Conservation (phyloP, 2,329 filamentous ascomycete species). For the Monosporascus sp. region DNA sequence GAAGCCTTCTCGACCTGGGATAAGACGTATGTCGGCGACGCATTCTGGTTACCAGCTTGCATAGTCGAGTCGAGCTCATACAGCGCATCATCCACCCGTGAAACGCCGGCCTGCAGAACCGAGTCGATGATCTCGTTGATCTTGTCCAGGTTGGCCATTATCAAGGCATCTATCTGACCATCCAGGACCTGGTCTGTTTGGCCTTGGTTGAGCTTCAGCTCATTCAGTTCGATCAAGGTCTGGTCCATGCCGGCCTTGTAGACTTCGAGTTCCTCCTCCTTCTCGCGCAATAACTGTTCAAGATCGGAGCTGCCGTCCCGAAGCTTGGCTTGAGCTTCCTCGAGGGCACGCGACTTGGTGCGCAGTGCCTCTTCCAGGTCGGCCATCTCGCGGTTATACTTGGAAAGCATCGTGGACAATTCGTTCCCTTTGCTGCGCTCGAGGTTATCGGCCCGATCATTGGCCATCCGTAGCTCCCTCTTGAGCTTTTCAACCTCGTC, state of each 20-base stretch:
- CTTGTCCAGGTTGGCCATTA: constrained; percentile 81
- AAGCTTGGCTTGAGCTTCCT: constrained; percentile 74
- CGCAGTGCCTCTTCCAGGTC: constrained; percentile 90
- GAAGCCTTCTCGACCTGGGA: constrained; percentile 98
- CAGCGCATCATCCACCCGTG: constrained; percentile 90
- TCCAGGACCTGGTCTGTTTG: constrained; percentile 78
- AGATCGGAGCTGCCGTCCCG: constrained; percentile 80
- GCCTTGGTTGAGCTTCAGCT: constrained; percentile 70
- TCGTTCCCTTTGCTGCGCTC: constrained; percentile 93
- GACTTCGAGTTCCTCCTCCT: constrained; percentile 96
- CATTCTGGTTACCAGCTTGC: constrained; percentile 98
- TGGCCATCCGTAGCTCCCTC: constrained; percentile 85
- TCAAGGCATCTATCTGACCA: constrained; percentile 83
- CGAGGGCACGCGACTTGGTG: constrained; percentile 81
- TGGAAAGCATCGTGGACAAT: constrained; percentile 86
- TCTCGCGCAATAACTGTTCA: constrained; percentile 79
- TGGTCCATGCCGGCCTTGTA: constrained; percentile 99
- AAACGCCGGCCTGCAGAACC: constrained; percentile 85
- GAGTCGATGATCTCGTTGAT: constrained; percentile 98
- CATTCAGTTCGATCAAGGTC: constrained; percentile 85
- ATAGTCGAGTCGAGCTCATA: constrained; percentile 97
- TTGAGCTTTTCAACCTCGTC: constrained; percentile 94
- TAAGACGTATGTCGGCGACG: constrained; percentile 87
- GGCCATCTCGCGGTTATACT: constrained; percentile 95
- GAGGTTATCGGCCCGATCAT: constrained; percentile 86